A percentile compares a stretch with the other conserved stretches of the same genome.
Evolutionary conservation across 225 moss, liverwort and hornwort species (phyloP).

Genomic region (Sphagnum contortum): DNA sequence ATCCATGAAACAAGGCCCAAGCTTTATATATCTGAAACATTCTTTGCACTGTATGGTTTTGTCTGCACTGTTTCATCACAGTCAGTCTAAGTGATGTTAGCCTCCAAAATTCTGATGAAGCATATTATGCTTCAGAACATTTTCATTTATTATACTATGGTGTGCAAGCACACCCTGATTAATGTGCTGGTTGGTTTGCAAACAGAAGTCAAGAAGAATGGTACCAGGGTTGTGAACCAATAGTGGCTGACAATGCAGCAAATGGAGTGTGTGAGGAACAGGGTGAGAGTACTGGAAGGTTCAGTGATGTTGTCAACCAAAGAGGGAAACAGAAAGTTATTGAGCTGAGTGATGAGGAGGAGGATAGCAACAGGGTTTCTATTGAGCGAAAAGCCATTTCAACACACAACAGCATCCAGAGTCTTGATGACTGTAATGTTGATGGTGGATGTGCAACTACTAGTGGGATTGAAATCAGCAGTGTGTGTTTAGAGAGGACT

Average conservation of each 20-base stretch:
- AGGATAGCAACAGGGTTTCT: conserved; percentile 50
- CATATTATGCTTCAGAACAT: too few relatives aligned
- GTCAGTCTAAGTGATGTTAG: too few relatives aligned
- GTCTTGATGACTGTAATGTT: conserved; percentile 32
- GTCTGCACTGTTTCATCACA: too few relatives aligned
- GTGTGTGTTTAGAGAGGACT: conserved; percentile 35
- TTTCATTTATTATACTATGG: too few relatives aligned
- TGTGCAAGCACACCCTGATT: too few relatives aligned
- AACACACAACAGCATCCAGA: conserved; percentile 40
- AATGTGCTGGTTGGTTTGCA: too few relatives aligned
- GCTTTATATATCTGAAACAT: too few relatives aligned
- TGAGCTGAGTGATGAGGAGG: conserved; percentile 52
- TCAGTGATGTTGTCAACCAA: conserved; percentile 27
- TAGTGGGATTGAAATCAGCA: conserved; percentile 50
- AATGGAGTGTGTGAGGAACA: conserved; percentile 46
- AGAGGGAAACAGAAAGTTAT: conserved; percentile 55
- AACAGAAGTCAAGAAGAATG: conserved; percentile 45
- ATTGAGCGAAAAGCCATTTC: conserved; percentile 46
- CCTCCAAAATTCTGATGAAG: too few relatives aligned
- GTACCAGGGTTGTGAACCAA: conserved; percentile 45
- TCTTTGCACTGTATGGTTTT: too few relatives aligned
- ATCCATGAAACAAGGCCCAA: too few relatives aligned
- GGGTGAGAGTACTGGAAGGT: conserved; percentile 49
- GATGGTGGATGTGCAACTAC: conserved; percentile 34
- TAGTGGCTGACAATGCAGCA: conserved; percentile 28